A percentile compares a stretch with the other conserved stretches of the same genome.
Evolutionary conservation across 345 rosid genomes (phyloP).

Genomic region (Linum usitatissimum): DNA sequence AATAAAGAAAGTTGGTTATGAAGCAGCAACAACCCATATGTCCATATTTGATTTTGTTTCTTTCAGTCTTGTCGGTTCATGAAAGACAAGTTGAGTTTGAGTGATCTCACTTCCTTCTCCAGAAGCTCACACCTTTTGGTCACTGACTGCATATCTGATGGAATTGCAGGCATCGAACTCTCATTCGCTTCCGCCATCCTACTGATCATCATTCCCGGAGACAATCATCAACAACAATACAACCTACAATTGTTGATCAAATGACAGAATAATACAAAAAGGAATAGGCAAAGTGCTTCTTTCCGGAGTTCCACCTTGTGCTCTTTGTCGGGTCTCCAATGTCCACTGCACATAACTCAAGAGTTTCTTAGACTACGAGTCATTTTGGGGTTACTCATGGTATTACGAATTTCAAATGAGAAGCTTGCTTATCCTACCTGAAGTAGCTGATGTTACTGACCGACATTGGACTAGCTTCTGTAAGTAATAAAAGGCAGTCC

Average conservation of each 20-base stretch:
- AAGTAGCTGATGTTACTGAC: no score
- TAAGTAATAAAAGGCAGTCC: no score
- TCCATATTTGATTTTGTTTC: background rate
- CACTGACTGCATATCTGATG: constrained; percentile 49
- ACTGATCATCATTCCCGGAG: background rate
- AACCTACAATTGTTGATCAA: background rate
- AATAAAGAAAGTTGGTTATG: constrained; percentile 23
- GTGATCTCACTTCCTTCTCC: constrained; percentile 78
- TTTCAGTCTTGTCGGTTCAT: constrained; percentile 41
- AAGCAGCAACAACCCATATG: background rate
- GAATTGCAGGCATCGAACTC: constrained; percentile 35
- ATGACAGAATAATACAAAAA: background rate
- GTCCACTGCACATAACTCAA: constrained; percentile 33
- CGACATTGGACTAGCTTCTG: no score
- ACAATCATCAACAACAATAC: background rate
- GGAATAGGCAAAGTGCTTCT: constrained; percentile 24
- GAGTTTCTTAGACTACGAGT: no score
- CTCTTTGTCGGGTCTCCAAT: constrained; percentile 57
- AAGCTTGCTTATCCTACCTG: no score
- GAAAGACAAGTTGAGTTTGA: constrained; percentile 62
- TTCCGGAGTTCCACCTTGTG: constrained; percentile 65
- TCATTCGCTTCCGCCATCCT: constrained; percentile 85
- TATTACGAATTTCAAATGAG: no score
- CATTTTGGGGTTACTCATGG: no score
- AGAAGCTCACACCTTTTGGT: constrained; percentile 54